Conservation (phyloP, 352 stramenopile species). For the Pythium sukuiense region DNA sequence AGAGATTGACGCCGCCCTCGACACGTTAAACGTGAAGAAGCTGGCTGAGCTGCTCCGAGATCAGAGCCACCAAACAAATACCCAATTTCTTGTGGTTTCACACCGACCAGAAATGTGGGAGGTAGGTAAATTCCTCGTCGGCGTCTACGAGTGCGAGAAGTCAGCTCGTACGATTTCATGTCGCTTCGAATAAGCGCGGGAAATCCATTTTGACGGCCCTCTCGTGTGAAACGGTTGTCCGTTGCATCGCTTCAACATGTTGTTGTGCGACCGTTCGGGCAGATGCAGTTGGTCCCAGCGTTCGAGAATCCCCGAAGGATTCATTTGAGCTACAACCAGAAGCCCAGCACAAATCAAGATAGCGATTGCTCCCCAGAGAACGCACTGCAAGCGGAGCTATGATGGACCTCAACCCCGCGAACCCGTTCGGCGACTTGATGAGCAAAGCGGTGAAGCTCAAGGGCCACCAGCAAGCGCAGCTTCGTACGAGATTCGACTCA, state of each 20-base stretch:
- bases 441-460: constrained; percentile 87
- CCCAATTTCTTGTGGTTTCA: constrained; percentile 41
- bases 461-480: constrained; percentile 73
- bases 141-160: constrained; percentile 32
- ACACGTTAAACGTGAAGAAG: constrained; percentile 39
- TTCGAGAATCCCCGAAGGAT: constrained; percentile 1
- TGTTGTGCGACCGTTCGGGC: constrained; percentile 22
- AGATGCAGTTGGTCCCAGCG: neutral
- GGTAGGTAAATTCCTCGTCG: constrained; percentile 23
- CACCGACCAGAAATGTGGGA: constrained; percentile 43
- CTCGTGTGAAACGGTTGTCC: constrained; percentile 17
- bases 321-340: neutral
- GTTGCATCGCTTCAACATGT: constrained; percentile 12
- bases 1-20: constrained; percentile 44
- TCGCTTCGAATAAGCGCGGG: constrained; percentile 24
- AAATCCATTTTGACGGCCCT: neutral
- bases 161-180: constrained; percentile 33
- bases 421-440: constrained; percentile 84
- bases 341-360: neutral
- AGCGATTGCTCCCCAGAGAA: neutral
- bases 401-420: constrained; percentile 67
- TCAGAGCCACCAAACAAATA: constrained; percentile 24
- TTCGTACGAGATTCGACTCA: constrained; percentile 68
- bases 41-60: constrained; percentile 28
- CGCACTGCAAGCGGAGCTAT: constrained; percentile 1